phyloP scores from a whole-genome alignment of 768 basidiomycete genomes.

The Crucibulum laeve region DNA sequence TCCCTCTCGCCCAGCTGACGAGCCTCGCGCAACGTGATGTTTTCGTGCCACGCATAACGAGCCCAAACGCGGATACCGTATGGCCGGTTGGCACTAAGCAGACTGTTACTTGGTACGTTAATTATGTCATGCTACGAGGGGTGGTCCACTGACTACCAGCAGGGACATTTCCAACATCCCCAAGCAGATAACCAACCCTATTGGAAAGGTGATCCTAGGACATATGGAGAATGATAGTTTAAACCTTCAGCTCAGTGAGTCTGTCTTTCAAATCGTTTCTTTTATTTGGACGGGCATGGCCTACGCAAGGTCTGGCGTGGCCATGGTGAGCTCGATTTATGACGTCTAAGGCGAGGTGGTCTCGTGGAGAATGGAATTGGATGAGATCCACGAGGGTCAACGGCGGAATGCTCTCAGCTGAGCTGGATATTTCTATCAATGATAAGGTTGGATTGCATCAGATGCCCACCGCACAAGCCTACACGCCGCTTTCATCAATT shows the following conservation, averaged over 20 bases:
- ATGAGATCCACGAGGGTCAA: too few relatives aligned
- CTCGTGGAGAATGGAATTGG: too few relatives aligned
- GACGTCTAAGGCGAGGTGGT: too few relatives aligned
- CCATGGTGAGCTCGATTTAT: too few relatives aligned
- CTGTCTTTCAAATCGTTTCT: background rate
- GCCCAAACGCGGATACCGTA: constrained; percentile 37
- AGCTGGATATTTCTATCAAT: too few relatives aligned
- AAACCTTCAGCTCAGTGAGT: constrained; percentile 51
- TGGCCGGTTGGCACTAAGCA: constrained; percentile 46
- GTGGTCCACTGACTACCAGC: background rate
- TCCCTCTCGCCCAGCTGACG: constrained; percentile 29
- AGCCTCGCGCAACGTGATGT: too few relatives aligned
- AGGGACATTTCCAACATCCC: constrained; percentile 52
- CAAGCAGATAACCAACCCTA: constrained; percentile 41
- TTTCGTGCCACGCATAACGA: constrained; percentile 45
- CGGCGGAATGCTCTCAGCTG: too few relatives aligned
- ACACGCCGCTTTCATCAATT: too few relatives aligned
- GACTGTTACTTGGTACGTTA: constrained; percentile 50
- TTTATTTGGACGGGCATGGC: too few relatives aligned
- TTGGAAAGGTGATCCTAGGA: constrained; percentile 50
- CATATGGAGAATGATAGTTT: constrained; percentile 38
- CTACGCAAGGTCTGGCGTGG: too few relatives aligned
- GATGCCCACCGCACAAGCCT: too few relatives aligned
- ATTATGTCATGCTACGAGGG: background rate
- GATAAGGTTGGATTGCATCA: too few relatives aligned